Conservation (phyloP, 805 yeast species). For the Metschnikowia sp. region DNA sequence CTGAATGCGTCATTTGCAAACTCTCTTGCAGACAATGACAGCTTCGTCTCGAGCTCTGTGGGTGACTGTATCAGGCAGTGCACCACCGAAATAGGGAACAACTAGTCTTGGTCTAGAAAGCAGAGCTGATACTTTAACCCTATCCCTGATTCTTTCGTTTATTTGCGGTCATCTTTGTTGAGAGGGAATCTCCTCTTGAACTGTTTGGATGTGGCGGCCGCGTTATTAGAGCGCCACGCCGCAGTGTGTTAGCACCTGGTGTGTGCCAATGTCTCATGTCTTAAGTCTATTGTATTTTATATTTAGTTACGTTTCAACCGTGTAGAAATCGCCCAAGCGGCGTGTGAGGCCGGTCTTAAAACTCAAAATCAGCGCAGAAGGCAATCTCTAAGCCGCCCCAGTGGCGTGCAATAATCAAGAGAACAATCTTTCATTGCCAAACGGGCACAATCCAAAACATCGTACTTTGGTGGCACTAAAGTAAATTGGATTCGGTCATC, state of each 20-base stretch:
- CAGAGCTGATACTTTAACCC: no score
- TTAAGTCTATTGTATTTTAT: slow-evolving; percentile 6
- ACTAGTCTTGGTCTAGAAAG: slow-evolving; percentile 1
- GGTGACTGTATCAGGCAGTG: slow-evolving; percentile 41
- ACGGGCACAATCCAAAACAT: no score
- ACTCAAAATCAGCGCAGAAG: not conserved
- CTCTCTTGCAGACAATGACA: slow-evolving; percentile 28
- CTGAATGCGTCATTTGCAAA: slow-evolving; percentile 9
- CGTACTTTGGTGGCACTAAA: no score
- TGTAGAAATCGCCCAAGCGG: no score
- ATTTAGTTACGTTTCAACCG: slow-evolving; percentile 2
- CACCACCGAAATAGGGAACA: slow-evolving; percentile 36
- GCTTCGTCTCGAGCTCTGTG: slow-evolving; percentile 35
- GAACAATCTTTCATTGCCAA: not conserved
- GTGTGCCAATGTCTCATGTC: slow-evolving; percentile 2
- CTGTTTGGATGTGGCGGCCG: no score
- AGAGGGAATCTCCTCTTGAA: no score
- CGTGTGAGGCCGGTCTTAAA: no score
- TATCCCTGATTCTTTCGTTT: no score
- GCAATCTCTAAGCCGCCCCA: not conserved
- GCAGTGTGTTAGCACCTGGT: not conserved
- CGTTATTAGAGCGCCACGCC: no score
- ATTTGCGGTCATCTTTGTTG: no score
- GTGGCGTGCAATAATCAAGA: not conserved
- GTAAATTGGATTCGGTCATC: not conserved